Evolutionary conservation across 1,284 basidiomycete genomes (phyloP).

Genomic region (Ustilago hordei): DNA sequence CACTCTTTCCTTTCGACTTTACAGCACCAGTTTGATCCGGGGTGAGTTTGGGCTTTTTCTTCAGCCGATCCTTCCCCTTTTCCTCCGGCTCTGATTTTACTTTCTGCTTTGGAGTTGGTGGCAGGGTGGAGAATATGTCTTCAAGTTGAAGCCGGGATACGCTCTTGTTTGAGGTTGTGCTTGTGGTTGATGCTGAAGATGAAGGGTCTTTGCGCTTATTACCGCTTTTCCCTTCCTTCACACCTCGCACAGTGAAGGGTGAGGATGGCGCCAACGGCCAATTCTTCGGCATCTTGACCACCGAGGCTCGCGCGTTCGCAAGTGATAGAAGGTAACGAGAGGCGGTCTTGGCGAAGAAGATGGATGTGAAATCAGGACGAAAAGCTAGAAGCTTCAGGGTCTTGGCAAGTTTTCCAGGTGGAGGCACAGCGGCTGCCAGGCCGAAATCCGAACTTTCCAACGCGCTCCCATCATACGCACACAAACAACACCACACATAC

Average conservation of each 20-base stretch:
- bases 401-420: too few relatives aligned
- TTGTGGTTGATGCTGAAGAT: neutral
- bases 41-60: slow-evolving; percentile 5
- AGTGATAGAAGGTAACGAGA: too few relatives aligned
- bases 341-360: neutral
- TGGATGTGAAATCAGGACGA: neutral
- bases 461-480: too few relatives aligned
- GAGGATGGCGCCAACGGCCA: too few relatives aligned
- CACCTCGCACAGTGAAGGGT: too few relatives aligned
- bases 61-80: neutral
- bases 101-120: neutral
- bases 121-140: neutral
- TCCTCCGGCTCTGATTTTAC: neutral
- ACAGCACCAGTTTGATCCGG: neutral
- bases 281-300: too few relatives aligned
- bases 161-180: neutral
- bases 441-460: too few relatives aligned
- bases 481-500: too few relatives aligned
- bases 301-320: too few relatives aligned
- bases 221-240: neutral
- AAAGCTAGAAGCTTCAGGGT: too few relatives aligned
- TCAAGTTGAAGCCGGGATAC: neutral
- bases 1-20: neutral
- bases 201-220: neutral
- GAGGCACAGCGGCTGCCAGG: too few relatives aligned